Evolutionary conservation across 2,329 filamentous ascomycete genomes (phyloP).

Genomic region (Fusarium abutilonis): DNA sequence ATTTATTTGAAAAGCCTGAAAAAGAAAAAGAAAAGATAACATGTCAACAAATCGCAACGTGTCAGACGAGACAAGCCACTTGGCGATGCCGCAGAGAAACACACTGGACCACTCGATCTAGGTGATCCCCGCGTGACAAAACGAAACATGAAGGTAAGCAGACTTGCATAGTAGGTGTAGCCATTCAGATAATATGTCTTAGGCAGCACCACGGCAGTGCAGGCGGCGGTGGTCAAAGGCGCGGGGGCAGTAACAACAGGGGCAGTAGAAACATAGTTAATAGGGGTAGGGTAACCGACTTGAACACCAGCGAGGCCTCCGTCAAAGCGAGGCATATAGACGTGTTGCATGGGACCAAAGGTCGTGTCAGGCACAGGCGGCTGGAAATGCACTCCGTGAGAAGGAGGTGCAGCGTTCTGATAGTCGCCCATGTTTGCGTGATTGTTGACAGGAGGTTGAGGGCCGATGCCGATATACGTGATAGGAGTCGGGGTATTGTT

Average conservation of each 20-base stretch:
- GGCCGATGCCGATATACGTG: conserved; percentile 46
- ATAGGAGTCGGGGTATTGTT: conserved; percentile 21
- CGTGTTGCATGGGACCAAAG: conserved; percentile 64
- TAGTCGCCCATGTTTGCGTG: conserved; percentile 51
- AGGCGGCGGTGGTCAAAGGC: conserved; percentile 42
- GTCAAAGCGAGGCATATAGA: conserved; percentile 66
- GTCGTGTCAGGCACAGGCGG: conserved; percentile 68
- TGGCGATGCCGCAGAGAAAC: background rate
- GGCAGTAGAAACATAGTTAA: conserved; percentile 44
- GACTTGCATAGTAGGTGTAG: conserved; percentile 56
- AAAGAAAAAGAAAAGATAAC: background rate
- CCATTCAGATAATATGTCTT: conserved; percentile 48
- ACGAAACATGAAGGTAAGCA: conserved; percentile 5
- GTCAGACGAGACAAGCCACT: background rate
- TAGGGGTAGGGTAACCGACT: conserved; percentile 48
- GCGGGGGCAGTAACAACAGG: conserved; percentile 32
- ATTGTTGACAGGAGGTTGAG: conserved; percentile 44
- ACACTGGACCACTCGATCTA: conserved; percentile 10
- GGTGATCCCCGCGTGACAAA: conserved; percentile 1
- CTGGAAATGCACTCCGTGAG: conserved; percentile 62
- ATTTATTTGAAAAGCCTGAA: background rate
- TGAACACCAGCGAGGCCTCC: conserved; percentile 46
- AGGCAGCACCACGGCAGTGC: conserved; percentile 47
- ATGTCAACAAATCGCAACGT: background rate
- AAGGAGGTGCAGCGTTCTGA: conserved; percentile 54